A percentile compares a stretch with the other conserved stretches of the same genome.
Evolutionary conservation across 768 basidiomycete genomes (phyloP).

Genomic region (Psilocybe sp.): DNA sequence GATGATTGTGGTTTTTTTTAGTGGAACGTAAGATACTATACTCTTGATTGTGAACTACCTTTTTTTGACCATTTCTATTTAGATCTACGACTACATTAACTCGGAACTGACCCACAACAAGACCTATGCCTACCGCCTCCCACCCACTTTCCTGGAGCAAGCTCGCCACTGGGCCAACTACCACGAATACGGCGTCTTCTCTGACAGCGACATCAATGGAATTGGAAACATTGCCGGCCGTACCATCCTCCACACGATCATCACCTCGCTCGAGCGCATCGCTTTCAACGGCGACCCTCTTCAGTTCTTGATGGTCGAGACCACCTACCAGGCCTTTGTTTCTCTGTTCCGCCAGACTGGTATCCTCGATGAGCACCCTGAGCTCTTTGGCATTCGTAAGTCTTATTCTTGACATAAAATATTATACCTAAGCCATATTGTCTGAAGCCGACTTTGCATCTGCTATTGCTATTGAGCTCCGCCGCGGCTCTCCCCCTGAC

Average conservation of each 20-base stretch:
- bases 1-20: constrained; percentile 22
- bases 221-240: constrained; percentile 86
- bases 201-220: constrained; percentile 53
- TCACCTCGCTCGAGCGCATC: constrained; percentile 72
- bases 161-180: constrained; percentile 73
- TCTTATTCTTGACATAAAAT: constrained; percentile 12
- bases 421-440: neutral
- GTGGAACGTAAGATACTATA: constrained; percentile 63
- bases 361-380: constrained; percentile 51
- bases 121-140: constrained; percentile 75
- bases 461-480: constrained; percentile 76
- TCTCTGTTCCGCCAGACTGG: constrained; percentile 83
- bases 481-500: constrained; percentile 71
- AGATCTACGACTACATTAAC: constrained; percentile 80
- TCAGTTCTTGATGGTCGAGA: constrained; percentile 73
- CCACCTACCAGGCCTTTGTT: constrained; percentile 89
- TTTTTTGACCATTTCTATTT: constrained; percentile 5
- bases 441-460: constrained; percentile 66
- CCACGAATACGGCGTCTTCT: constrained; percentile 79
- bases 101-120: constrained; percentile 78
- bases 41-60: neutral
- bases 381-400: constrained; percentile 65
- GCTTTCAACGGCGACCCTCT: constrained; percentile 78
- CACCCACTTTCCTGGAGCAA: constrained; percentile 75
- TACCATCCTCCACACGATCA: constrained; percentile 70